These are phyloP conservation scores for Mycosphaerella arachidis DNA, from an alignment of 2,329 filamentous ascomycete species.

Conservation along the genomic window DNA sequence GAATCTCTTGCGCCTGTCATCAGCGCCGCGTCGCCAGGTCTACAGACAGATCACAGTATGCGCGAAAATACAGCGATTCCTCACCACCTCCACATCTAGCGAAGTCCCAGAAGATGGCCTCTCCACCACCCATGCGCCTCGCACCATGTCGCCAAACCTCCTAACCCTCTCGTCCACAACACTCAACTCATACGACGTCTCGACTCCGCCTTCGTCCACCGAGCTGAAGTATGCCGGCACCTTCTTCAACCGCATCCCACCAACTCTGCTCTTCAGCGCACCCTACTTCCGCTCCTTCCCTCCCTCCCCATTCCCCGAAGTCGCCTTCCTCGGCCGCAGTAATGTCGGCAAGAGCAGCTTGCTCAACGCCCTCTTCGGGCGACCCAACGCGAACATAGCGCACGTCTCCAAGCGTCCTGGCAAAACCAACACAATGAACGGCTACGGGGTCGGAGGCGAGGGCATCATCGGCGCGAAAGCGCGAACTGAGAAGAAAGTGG, in stretches of 20 bases:
- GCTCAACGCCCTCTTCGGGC: constrained; percentile 59
- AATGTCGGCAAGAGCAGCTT: constrained; percentile 68
- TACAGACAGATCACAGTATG: constrained; percentile 5
- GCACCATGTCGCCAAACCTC: constrained; percentile 6
- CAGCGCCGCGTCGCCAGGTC: constrained; percentile 18
- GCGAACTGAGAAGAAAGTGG: constrained; percentile 28
- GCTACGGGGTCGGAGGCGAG: constrained; percentile 53
- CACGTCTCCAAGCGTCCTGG: constrained; percentile 58
- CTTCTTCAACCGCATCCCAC: constrained; percentile 47
- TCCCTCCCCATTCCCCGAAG: constrained; percentile 52
- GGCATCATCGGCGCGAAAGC: constrained; percentile 17
- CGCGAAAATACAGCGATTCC: not conserved
- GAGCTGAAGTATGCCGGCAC: constrained; percentile 39
- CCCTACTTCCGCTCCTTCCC: constrained; percentile 58
- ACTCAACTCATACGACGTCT: constrained; percentile 33
- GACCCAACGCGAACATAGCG: constrained; percentile 41
- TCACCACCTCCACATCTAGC: constrained; percentile 2
- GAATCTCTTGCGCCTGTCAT: constrained; percentile 27
- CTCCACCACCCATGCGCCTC: not conserved
- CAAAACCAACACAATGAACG: constrained; percentile 61
- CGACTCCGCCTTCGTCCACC: constrained; percentile 29
- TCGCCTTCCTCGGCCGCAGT: constrained; percentile 63
- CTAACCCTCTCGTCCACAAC: constrained; percentile 28
- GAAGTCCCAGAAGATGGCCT: not conserved
- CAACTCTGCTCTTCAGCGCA: constrained; percentile 56